A percentile compares a stretch with the other conserved stretches of the same genome.
These are phyloP conservation scores for Sapria himalayana DNA, from an alignment of 345 rosid genomes.

Conservation along the genomic window DNA sequence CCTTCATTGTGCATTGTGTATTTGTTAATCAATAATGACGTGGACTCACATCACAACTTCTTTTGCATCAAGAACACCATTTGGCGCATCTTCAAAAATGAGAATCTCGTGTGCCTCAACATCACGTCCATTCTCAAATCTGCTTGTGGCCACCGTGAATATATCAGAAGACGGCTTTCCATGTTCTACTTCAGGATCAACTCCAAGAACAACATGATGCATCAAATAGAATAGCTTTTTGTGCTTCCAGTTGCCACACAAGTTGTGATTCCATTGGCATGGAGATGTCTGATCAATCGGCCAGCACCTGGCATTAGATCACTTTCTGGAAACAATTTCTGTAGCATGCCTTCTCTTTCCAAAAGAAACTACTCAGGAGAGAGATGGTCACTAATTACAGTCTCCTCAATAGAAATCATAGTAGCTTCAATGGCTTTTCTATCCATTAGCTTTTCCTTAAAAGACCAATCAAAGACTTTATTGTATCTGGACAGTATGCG, in stretches of 20 bases:
- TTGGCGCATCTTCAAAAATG: constrained; percentile 92
- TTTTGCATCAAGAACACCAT: constrained; percentile 78
- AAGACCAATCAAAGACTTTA: constrained; percentile 78
- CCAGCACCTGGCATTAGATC: constrained; percentile 92
- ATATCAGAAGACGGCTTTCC: constrained; percentile 86
- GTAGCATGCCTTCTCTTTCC: constrained; percentile 71
- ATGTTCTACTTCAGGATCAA: constrained; percentile 83
- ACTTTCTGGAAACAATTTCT: constrained; percentile 47
- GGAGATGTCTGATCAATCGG: constrained; percentile 50
- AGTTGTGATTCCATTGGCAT: constrained; percentile 61
- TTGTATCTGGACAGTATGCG: constrained; percentile 61
- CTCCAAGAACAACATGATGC: constrained; percentile 85
- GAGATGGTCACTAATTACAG: constrained; percentile 63
- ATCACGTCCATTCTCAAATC: constrained; percentile 86
- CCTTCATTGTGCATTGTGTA: too few relatives aligned
- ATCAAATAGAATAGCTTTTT: constrained; percentile 63
- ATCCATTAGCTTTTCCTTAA: constrained; percentile 94
- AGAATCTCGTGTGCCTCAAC: constrained; percentile 31
- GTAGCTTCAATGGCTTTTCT: constrained; percentile 76
- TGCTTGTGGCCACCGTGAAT: constrained; percentile 72
- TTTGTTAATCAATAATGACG: too few relatives aligned
- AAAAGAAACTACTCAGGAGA: constrained; percentile 60
- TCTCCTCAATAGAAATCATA: constrained; percentile 52
- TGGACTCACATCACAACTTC: constrained; percentile 83
- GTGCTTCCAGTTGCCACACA: constrained; percentile 69